Evolutionary conservation across 345 rosid species (phyloP).

Genomic region (Durio zibethinus): DNA sequence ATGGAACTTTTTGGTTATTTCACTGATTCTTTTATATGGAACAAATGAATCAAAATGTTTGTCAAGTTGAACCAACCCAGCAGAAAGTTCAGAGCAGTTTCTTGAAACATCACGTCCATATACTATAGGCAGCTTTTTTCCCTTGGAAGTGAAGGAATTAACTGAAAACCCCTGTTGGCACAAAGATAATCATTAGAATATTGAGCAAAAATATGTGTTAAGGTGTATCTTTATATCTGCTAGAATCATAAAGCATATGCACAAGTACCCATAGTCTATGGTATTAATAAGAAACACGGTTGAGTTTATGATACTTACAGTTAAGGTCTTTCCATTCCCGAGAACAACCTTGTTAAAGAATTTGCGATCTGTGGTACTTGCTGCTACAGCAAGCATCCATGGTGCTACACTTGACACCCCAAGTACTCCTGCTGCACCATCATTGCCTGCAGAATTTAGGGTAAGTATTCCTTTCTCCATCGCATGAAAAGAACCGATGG

Average conservation of each 20-base stretch:
- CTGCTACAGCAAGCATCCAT: conserved; percentile 79
- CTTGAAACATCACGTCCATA: conserved; percentile 26
- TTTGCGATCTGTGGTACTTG: conserved; percentile 56
- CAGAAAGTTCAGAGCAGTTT: neutral
- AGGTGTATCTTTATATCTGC: too few species aligned
- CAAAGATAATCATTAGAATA: neutral
- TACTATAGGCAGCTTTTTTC: conserved; percentile 38
- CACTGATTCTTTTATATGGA: neutral
- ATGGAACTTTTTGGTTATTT: neutral
- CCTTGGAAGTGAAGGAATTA: conserved; percentile 35
- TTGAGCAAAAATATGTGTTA: too few species aligned
- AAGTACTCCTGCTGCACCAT: conserved; percentile 18
- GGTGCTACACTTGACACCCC: conserved; percentile 65
- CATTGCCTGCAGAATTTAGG: conserved; percentile 32
- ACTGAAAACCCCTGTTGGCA: conserved; percentile 44
- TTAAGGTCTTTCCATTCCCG: conserved; percentile 44
- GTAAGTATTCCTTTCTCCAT: conserved; percentile 46
- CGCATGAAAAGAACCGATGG: conserved; percentile 48
- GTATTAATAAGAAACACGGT: neutral
- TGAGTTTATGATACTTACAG: conserved; percentile 29
- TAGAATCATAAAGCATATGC: neutral
- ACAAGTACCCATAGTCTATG: neutral
- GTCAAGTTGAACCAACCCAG: neutral
- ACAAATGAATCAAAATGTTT: neutral
- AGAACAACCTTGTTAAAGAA: conserved; percentile 51